These are phyloP conservation scores for Claviceps pazoutovae DNA, from an alignment of 2,329 filamentous ascomycete species.

Conservation along the genomic window DNA sequence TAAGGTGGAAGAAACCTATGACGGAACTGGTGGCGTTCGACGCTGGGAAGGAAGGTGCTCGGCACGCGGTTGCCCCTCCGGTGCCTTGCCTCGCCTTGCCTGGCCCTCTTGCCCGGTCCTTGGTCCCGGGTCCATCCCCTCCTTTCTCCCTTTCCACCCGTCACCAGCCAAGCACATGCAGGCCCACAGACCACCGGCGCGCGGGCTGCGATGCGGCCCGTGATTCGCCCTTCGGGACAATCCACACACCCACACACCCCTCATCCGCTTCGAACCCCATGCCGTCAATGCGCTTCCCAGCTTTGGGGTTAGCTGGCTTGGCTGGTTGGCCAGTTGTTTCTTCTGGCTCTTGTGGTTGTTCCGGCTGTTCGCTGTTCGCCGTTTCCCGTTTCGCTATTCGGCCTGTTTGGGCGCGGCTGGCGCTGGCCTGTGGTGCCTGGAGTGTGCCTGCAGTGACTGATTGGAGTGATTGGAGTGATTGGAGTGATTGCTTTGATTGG, in stretches of 20 bases:
- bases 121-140: conserved; percentile 5
- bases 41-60: background rate
- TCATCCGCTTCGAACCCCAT: background rate
- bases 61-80: background rate
- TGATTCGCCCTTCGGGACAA: background rate
- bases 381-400: too few relatives aligned
- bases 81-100: background rate
- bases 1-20: too few relatives aligned
- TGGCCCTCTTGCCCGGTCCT: conserved; percentile 2
- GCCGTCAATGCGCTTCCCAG: background rate
- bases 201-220: too few relatives aligned
- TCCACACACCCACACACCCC: background rate
- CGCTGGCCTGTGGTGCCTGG: background rate
- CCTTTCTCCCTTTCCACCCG: background rate
- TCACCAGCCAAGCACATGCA: background rate
- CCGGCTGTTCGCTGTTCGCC: too few relatives aligned
- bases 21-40: too few relatives aligned
- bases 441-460: background rate
- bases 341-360: too few relatives aligned
- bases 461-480: too few relatives aligned
- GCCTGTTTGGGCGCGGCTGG: background rate
- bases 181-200: background rate
- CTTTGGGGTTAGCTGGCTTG: background rate
- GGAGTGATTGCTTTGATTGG: background rate
- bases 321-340: background rate